Conservation (phyloP, 768 basidiomycete species). For the Mycena galericulata region DNA sequence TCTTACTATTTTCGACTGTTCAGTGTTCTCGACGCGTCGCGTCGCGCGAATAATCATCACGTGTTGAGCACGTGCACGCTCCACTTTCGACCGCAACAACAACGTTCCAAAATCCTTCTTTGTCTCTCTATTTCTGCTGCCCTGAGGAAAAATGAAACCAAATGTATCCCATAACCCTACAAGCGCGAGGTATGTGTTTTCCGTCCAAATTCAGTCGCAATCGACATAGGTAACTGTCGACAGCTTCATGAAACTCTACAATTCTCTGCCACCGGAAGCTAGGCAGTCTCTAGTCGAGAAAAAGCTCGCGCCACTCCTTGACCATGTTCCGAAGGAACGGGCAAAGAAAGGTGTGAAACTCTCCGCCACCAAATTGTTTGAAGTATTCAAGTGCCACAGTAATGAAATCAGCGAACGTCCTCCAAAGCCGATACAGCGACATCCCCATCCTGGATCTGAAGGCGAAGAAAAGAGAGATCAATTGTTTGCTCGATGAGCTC, state of each 20-base stretch:
- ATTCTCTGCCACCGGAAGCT: slow-evolving; percentile 64
- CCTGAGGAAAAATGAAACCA: slow-evolving; percentile 7
- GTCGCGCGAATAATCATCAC: too few relatives aligned
- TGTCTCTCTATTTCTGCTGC: not conserved
- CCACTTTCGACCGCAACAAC: too few relatives aligned
- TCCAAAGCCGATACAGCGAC: slow-evolving; percentile 51
- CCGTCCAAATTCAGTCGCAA: not conserved
- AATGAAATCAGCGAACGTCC: slow-evolving; percentile 52
- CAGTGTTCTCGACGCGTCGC: too few relatives aligned
- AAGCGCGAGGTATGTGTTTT: slow-evolving; percentile 2
- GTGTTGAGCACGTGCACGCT: too few relatives aligned
- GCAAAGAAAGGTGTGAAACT: slow-evolving; percentile 48
- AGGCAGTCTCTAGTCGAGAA: slow-evolving; percentile 62
- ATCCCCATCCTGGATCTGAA: slow-evolving; percentile 65
- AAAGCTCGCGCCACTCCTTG: slow-evolving; percentile 62
- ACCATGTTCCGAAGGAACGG: slow-evolving; percentile 52
- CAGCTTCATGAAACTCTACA: slow-evolving; percentile 63
- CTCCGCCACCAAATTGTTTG: not conserved
- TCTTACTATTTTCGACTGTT: too few relatives aligned
- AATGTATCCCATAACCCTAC: not conserved
- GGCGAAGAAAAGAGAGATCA: slow-evolving; percentile 67
- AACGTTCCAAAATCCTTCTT: too few relatives aligned
- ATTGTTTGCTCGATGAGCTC: slow-evolving; percentile 63
- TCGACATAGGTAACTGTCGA: slow-evolving; percentile 1
- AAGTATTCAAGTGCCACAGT: slow-evolving; percentile 34